These are phyloP conservation scores for Trichoderma arundinaceum DNA, from an alignment of 2,329 filamentous ascomycete species.

Conservation along the genomic window DNA sequence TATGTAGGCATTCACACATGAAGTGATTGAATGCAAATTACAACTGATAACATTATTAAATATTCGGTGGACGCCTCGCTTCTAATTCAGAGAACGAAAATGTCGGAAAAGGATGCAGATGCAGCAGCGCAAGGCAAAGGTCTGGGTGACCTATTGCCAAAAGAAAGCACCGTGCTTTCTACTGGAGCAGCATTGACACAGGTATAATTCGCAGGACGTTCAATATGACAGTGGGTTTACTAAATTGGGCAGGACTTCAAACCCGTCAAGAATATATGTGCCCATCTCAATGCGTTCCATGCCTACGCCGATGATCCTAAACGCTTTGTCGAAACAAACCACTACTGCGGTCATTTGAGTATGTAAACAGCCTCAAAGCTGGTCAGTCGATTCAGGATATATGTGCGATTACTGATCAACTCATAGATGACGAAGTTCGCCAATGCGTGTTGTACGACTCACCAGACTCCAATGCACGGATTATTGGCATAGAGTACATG, in stretches of 20 bases:
- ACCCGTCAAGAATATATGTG: constrained; percentile 76
- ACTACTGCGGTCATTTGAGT: constrained; percentile 81
- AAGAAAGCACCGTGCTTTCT: constrained; percentile 64
- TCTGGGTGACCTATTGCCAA: constrained; percentile 56
- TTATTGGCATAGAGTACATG: constrained; percentile 91
- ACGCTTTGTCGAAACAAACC: constrained; percentile 76
- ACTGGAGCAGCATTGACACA: constrained; percentile 66
- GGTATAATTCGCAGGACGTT: constrained; percentile 39
- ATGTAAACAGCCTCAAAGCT: not conserved
- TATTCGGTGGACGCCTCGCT: not conserved
- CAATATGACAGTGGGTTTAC: not conserved
- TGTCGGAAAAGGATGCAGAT: not conserved
- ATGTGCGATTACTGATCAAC: constrained; percentile 40
- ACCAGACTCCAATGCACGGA: constrained; percentile 66
- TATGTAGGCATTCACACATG: not conserved
- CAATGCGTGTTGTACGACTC: constrained; percentile 88
- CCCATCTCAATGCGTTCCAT: constrained; percentile 87
- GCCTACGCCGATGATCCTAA: constrained; percentile 75
- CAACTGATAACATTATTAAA: too few relatives aligned
- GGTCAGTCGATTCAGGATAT: constrained; percentile 33
- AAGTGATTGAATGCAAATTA: too few relatives aligned
- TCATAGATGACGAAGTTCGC: constrained; percentile 65
- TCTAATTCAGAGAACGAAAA: not conserved
- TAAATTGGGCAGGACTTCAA: constrained; percentile 61
- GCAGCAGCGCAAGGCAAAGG: constrained; percentile 17